Evolutionary conservation across 1,284 basidiomycete species (phyloP), one percentile per base, ranked within the genome.

Genomic region (Amylostereum areolatum): DNA sequence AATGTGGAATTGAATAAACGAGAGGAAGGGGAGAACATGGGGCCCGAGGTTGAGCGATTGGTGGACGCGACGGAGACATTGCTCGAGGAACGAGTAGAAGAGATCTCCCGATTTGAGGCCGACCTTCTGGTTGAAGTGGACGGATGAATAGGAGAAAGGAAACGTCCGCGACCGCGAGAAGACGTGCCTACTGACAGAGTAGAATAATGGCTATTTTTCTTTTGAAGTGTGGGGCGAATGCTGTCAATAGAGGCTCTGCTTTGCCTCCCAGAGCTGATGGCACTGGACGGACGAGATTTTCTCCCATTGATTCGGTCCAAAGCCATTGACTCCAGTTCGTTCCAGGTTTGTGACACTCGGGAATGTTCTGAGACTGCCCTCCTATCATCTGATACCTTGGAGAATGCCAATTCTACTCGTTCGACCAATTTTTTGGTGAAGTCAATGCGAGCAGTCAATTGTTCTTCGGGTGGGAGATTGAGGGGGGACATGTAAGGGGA

Each of bases 251-350:
- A 81, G 6, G 68, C 64, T 49, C 73, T 72, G 57, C 79, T 83
- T 52, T 68, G 73, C 44, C 79, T 70, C 37, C 79, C 77, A 45
- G 81, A 83, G 51, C 67, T 67, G 52, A 78, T 63, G 9, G 75
- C 74, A 59, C 88, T 89, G 28, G 68, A 63, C 7, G 88, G 78
- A 31, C 85, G 73, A 37, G 86, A 86, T 54, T 74, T 79, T 54
- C 68, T 76, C 7, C 78, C 81, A 34, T 64, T 67, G 12, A 88
- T 66, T 39, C 76, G 75, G 53, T 92, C 89, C 35, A 72, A 72
- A 31, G 74, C 80, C 89, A 92, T 92, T 31, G 89, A 86, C 54
- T 81, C 75, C 33, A 92, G 66, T 65, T 92, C 89, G 31, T 64
- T 66, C 85, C 86, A 92, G 1, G 87, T 87, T 63, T 91, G 88